Evolutionary conservation across 495 filamentous ascomycete species (phyloP), one percentile per base, ranked within the genome.

Genomic region (Talaromyces adpressus): DNA sequence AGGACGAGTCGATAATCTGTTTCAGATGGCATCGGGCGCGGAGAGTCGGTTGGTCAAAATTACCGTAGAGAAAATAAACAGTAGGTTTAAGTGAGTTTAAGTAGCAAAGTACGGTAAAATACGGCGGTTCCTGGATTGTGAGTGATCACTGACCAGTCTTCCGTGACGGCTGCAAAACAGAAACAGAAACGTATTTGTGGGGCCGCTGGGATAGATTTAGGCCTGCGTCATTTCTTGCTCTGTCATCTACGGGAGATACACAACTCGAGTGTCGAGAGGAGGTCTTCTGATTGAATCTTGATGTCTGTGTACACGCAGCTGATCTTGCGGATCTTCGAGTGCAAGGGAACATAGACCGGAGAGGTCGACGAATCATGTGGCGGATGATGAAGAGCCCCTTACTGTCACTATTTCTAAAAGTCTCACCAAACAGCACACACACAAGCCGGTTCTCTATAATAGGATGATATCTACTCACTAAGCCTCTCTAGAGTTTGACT

Each of bases 121-220:
- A 49, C 18, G 45, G 45, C 45, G 8, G 45, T 49, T 20, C 45
- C 45, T 49, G 45, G 18, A 49, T 49, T 41, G 12, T 14, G 9
- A 9, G 12, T 4, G 14, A 14, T 14, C 14, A 16, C 12, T 16
- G 8, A 36, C 2, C 32, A 36, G 41, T 49, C n/a, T 49, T 20
- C 45, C 45, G 45, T 54, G 23, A 54, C 51, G n/a, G 51, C 51
- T 54, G 22, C 51, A 54, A 54, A 54, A 54, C 51, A 54, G 51
- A 54, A 54, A 49, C 45, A 41, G 36, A 41, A 41, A 41, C 36
- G n/a, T 41, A 20, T 49, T 16, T 49, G 45, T 49, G 45, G 45
- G 41, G 41, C 41, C 36, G 36, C 14, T 41, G 12, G 14, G 36
- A 41, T 11, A 4, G 36, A 41, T 41, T 41, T 16, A 16, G 36